Evolutionary conservation across 305 asterid genomes (phyloP).

Genomic region (Coffea humblotiana): DNA sequence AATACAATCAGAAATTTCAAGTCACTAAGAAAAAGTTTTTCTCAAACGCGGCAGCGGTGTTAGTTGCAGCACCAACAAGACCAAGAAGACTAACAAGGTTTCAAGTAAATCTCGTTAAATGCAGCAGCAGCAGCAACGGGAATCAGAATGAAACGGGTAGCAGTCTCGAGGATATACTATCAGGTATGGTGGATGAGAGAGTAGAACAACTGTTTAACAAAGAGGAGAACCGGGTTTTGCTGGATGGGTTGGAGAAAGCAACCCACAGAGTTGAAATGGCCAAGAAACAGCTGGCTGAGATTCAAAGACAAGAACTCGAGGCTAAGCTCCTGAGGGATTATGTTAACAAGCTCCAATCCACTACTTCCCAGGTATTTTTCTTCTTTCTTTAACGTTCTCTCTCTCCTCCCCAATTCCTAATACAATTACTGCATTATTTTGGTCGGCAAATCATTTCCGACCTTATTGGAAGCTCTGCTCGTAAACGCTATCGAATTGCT

Average conservation of each 20-base stretch:
- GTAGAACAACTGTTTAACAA: slow-evolving; percentile 64
- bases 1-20: slow-evolving; percentile 8
- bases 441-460: neutral
- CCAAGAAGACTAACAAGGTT: no score
- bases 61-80: slow-evolving; percentile 6
- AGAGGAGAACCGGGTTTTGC: slow-evolving; percentile 75
- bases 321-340: slow-evolving; percentile 56
- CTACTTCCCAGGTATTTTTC: slow-evolving; percentile 64
- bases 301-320: slow-evolving; percentile 75
- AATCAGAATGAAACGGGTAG: slow-evolving; percentile 21
- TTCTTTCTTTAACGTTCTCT: neutral
- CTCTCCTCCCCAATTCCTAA: neutral
- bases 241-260: slow-evolving; percentile 81
- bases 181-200: slow-evolving; percentile 75
- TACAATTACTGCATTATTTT: no score
- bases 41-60: slow-evolving; percentile 7
- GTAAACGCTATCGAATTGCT: no score
- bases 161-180: slow-evolving; percentile 50
- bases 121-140: slow-evolving; percentile 31
- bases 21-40: neutral
- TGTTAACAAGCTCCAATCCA: slow-evolving; percentile 65
- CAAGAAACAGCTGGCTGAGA: slow-evolving; percentile 69
- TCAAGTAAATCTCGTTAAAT: slow-evolving; percentile 22
- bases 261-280: slow-evolving; percentile 75
- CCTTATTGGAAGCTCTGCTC: neutral